A percentile compares a stretch with the other conserved stretches of the same genome.
These are phyloP conservation scores for Porogramme epimiltina DNA, from an alignment of 1,284 basidiomycete genomes.

Conservation along the genomic window DNA sequence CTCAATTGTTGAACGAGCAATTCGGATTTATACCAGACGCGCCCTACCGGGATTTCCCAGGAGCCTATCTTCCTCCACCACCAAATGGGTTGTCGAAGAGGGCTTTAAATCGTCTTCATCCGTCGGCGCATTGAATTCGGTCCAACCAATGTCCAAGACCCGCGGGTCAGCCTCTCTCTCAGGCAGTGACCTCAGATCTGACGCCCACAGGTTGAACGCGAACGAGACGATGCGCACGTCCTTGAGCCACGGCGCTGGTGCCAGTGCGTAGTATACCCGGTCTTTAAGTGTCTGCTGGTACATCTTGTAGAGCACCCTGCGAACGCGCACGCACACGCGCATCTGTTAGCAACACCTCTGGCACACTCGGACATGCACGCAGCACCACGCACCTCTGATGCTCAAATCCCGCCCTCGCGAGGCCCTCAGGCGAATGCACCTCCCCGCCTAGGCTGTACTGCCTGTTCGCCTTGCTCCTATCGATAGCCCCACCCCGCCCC, in stretches of 20 bases:
- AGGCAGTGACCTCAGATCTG: slow-evolving; percentile 21
- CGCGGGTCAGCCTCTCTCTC: slow-evolving; percentile 29
- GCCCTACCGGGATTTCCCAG: slow-evolving; percentile 26
- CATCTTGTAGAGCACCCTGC: slow-evolving; percentile 22
- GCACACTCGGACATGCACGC: background rate
- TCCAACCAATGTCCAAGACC: slow-evolving; percentile 36
- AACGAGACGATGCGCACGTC: slow-evolving; percentile 29
- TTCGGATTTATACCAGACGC: slow-evolving; percentile 15
- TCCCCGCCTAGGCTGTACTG: slow-evolving; percentile 23
- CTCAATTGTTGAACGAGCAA: too few species aligned
- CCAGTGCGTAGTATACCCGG: slow-evolving; percentile 25
- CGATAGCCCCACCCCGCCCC: slow-evolving; percentile 17
- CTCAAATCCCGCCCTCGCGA: slow-evolving; percentile 33
- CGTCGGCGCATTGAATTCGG: slow-evolving; percentile 25
- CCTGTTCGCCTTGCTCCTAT: slow-evolving; percentile 35
- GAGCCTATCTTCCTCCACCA: slow-evolving; percentile 25
- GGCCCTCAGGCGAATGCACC: slow-evolving; percentile 14
- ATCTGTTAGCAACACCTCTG: too few species aligned
- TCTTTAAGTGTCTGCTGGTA: slow-evolving; percentile 11
- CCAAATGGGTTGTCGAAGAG: slow-evolving; percentile 25
- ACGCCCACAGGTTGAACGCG: slow-evolving; percentile 33
- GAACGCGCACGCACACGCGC: too few species aligned
- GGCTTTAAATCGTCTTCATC: slow-evolving; percentile 18
- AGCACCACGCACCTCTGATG: slow-evolving; percentile 31
- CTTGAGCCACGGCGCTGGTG: slow-evolving; percentile 22